Base-by-base conservation (phyloP, 129 eudicot genomes). In the Flaveria trinervia region DNA sequence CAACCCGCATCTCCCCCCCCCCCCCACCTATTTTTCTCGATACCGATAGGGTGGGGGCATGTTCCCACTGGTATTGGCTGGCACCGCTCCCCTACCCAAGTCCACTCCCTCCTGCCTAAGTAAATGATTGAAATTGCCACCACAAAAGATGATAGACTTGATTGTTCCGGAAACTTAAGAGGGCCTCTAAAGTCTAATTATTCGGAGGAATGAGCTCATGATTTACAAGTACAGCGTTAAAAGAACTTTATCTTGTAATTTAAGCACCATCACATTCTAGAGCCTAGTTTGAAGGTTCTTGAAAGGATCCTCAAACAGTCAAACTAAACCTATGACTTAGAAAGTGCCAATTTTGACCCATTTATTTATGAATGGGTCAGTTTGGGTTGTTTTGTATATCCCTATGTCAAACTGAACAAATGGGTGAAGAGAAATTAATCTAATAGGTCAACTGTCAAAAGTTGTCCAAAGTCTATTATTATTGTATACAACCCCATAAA, bases 321-420 rank as follows among this genome's bases (percentile, higher is more conserved):
- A 28, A 64, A 70, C 51, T 65, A 49, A 17, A 64, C 67, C 55
- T 76, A 51, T 43, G 73, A 36, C 66, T 66, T 8, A 0, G 4
- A 36, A 60, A 7, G 39, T 60, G 66, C 66, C 66, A 23, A 23
- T 25, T 23, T 60, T 28, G 9, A 60, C 41, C 66, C n/a, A 23
- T 60, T 25, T 60, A 25, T 26, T 25, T 60, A 60, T 60, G 41
- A 57, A 57, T 57, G 65, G 30, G n/a, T 60, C 33, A 17, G 10
- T 8, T 57, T 57, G 13, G 15, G 65, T 60, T 60, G 66, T 25
- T 23, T 25, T 60, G 39, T 60, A 23, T 25, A 60, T 23, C 13
- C 11, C 2, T 25, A 60, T 60, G 39, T 12, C n/a, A 60, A 60
- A 23, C 39, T 60, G 41, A 60, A 25, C n/a, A 60, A 23, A 60